phyloP scores from a whole-genome alignment of 2,329 filamentous ascomycete genomes.

The Apiospora sp. region DNA sequence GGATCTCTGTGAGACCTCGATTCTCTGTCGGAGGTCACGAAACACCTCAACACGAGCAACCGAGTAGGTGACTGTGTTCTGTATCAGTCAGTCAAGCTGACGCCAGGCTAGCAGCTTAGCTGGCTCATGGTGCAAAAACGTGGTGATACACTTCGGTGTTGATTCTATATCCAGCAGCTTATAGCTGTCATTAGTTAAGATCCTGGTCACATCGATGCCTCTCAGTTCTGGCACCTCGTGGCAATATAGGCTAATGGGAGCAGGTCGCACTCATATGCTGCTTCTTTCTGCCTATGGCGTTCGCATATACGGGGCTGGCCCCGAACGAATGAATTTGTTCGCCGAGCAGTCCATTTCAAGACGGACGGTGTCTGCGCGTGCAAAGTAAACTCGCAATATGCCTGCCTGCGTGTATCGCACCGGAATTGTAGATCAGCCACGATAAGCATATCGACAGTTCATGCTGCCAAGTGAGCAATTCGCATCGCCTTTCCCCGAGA shows the following conservation, averaged over 20 bases:
- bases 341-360: background rate
- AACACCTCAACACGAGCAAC: background rate
- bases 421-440: background rate
- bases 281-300: background rate
- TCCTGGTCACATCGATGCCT: background rate
- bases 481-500: constrained; percentile 5
- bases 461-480: constrained; percentile 10
- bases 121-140: background rate
- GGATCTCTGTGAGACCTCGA: background rate
- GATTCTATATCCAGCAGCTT: background rate
- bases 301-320: background rate
- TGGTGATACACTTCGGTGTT: background rate
- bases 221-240: background rate
- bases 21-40: background rate
- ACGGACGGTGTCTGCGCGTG: background rate
- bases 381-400: background rate
- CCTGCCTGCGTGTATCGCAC: background rate
- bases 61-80: background rate
- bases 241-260: background rate
- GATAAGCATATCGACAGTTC: constrained; percentile 15
- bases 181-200: background rate
- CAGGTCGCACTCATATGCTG: background rate
- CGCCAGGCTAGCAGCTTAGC: background rate
- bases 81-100: background rate
- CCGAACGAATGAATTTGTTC: background rate